Percentiles rank a stretch among this genome's conserved stretches.
phyloP scores from a whole-genome alignment of 2,329 filamentous ascomycete genomes.

The Colletotrichum sublineola region DNA sequence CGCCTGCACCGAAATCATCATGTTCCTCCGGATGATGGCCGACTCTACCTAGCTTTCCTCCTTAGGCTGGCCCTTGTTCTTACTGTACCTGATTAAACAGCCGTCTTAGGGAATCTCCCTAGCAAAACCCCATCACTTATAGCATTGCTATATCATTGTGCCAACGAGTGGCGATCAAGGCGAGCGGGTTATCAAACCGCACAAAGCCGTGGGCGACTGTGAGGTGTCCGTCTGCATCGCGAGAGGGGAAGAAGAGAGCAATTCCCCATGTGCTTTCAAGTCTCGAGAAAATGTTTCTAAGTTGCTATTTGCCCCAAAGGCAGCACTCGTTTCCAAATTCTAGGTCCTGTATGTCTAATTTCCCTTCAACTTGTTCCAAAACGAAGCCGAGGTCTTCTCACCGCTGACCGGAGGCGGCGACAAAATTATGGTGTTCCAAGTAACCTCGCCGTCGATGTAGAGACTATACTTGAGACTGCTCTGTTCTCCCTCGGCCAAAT shows the following conservation, averaged over 20 bases:
- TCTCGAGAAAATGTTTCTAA: too few relatives aligned
- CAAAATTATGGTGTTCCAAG: constrained; percentile 76
- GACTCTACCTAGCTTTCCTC: neutral
- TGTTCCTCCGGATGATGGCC: neutral
- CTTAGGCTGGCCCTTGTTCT: too few relatives aligned
- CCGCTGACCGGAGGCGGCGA: constrained; percentile 57
- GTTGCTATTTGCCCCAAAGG: neutral
- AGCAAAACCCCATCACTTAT: neutral
- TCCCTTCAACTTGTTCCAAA: constrained; percentile 61
- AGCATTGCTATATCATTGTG: neutral
- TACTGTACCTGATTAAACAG: neutral
- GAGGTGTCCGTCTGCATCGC: neutral
- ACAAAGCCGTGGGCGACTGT: neutral
- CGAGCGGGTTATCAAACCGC: neutral
- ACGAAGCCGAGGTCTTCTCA: constrained; percentile 52
- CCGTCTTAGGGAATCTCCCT: neutral
- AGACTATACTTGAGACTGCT: constrained; percentile 84
- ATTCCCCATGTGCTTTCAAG: neutral
- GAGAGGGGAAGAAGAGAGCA: neutral
- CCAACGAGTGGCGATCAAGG: neutral
- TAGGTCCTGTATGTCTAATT: constrained; percentile 24
- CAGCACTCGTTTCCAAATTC: neutral
- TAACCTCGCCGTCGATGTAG: constrained; percentile 84
- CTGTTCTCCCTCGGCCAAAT: constrained; percentile 71
- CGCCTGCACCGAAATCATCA: neutral